Evolutionary conservation across 352 stramenopile species (phyloP).

Genomic region (Globisporangium irregulare): DNA sequence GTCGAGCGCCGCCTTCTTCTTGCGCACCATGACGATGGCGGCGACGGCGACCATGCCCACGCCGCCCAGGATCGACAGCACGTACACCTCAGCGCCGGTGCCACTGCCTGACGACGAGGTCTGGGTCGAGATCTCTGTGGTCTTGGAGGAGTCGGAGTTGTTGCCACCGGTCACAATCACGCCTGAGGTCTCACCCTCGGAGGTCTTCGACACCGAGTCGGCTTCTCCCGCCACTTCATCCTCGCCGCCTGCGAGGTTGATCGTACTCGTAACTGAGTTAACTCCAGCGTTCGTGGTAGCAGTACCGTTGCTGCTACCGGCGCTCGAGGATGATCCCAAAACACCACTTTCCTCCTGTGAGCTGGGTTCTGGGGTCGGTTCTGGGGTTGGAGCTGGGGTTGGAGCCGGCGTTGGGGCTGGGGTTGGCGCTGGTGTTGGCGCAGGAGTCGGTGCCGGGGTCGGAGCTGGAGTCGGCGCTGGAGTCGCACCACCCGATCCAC

Average conservation of each 20-base stretch:
- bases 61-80: slow-evolving; percentile 30
- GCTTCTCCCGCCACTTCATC: slow-evolving; percentile 14
- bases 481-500: slow-evolving; percentile 30
- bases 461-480: slow-evolving; percentile 18
- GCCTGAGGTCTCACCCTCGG: neutral
- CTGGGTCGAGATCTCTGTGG: slow-evolving; percentile 33
- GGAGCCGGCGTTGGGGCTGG: slow-evolving; percentile 29
- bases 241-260: slow-evolving; percentile 2
- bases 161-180: slow-evolving; percentile 23
- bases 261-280: slow-evolving; percentile 1
- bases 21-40: slow-evolving; percentile 57
- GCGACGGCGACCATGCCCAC: slow-evolving; percentile 45
- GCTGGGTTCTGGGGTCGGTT: neutral
- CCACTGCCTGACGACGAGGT: neutral
- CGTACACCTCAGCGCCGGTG: slow-evolving; percentile 28
- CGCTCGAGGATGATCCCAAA: slow-evolving; percentile 11
- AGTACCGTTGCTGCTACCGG: slow-evolving; percentile 4
- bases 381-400: slow-evolving; percentile 8
- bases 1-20: slow-evolving; percentile 66
- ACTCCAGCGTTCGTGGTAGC: neutral
- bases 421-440: slow-evolving; percentile 26
- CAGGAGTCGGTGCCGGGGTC: slow-evolving; percentile 27
- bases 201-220: neutral
- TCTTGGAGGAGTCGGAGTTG: neutral
- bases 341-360: slow-evolving; percentile 17